Evolutionary conservation across 1,139 yeast genomes (phyloP).

Genomic region (Geotrichum aggregatum): DNA sequence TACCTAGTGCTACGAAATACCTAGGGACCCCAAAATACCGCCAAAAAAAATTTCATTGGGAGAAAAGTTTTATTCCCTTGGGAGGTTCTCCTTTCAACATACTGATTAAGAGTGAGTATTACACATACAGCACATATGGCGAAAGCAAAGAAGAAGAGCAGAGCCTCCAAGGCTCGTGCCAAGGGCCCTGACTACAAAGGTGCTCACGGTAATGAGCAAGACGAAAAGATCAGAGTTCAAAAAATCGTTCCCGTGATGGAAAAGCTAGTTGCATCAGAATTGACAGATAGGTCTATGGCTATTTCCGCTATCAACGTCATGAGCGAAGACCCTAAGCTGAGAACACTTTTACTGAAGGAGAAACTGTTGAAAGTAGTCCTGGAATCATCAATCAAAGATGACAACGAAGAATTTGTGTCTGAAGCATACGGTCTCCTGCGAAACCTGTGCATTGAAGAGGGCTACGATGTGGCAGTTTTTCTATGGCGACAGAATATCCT

Average conservation of each 20-base stretch:
- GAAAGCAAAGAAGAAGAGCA: constrained; percentile 67
- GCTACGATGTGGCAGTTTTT: constrained; percentile 73
- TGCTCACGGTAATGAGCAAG: constrained; percentile 39
- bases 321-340: constrained; percentile 62
- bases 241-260: constrained; percentile 66
- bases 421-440: constrained; percentile 78
- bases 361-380: constrained; percentile 59
- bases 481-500: constrained; percentile 78
- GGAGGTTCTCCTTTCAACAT: no score
- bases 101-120: neutral
- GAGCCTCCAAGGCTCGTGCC: constrained; percentile 46
- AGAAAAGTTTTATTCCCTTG: constrained; percentile 3
- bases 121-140: constrained; percentile 52
- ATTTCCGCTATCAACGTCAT: constrained; percentile 67
- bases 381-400: constrained; percentile 62
- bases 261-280: constrained; percentile 56
- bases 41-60: constrained; percentile 6
- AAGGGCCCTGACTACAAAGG: constrained; percentile 32
- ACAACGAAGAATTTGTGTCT: constrained; percentile 68
- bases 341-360: constrained; percentile 64
- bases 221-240: constrained; percentile 49
- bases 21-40: constrained; percentile 3
- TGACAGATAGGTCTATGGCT: constrained; percentile 77
- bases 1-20: constrained; percentile 4
- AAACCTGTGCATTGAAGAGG: constrained; percentile 78